Conservation (phyloP, 768 basidiomycete genomes). For the Suillus fuscotomentosus region DNA sequence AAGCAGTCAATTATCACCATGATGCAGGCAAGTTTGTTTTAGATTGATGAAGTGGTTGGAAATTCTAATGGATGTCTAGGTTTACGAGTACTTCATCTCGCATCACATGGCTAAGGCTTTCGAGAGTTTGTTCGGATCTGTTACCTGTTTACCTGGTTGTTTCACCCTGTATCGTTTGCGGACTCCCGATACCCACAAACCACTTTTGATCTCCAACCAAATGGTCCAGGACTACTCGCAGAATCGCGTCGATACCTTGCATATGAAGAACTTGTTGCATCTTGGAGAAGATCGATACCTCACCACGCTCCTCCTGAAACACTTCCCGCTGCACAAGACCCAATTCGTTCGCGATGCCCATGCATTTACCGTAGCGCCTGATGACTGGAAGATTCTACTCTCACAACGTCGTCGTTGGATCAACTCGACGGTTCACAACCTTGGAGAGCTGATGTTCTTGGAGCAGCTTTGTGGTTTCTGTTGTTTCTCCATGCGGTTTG, state of each 20-base stretch:
- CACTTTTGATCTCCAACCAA: slow-evolving; percentile 87
- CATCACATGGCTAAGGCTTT: slow-evolving; percentile 99
- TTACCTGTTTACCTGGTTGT: slow-evolving; percentile 98
- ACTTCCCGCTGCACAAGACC: slow-evolving; percentile 93
- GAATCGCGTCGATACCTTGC: slow-evolving; percentile 94
- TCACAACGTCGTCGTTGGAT: slow-evolving; percentile 99
- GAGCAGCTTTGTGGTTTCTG: slow-evolving; percentile 95
- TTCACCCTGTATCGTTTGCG: slow-evolving; percentile 96
- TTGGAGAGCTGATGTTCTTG: slow-evolving; percentile 89
- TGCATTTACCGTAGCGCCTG: slow-evolving; percentile 93
- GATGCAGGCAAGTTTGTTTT: slow-evolving; percentile 70
- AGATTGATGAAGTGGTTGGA: background rate
- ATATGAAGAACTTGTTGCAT: slow-evolving; percentile 98
- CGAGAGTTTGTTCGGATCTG: slow-evolving; percentile 94
- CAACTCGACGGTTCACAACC: slow-evolving; percentile 97
- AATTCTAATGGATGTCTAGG: slow-evolving; percentile 39
- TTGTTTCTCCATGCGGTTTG: slow-evolving; percentile 98
- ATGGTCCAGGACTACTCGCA: slow-evolving; percentile 93
- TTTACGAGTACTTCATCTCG: slow-evolving; percentile 99
- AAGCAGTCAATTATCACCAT: slow-evolving; percentile 95
- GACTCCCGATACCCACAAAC: slow-evolving; percentile 94
- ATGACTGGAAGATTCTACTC: slow-evolving; percentile 90
- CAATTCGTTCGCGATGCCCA: slow-evolving; percentile 94
- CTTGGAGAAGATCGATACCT: slow-evolving; percentile 99
- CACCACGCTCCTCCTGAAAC: slow-evolving; percentile 92